Evolutionary conservation across 176 grass and related monocot genomes (phyloP), one percentile per base, ranked within the genome.

Genomic region (Oryza longistaminata): DNA sequence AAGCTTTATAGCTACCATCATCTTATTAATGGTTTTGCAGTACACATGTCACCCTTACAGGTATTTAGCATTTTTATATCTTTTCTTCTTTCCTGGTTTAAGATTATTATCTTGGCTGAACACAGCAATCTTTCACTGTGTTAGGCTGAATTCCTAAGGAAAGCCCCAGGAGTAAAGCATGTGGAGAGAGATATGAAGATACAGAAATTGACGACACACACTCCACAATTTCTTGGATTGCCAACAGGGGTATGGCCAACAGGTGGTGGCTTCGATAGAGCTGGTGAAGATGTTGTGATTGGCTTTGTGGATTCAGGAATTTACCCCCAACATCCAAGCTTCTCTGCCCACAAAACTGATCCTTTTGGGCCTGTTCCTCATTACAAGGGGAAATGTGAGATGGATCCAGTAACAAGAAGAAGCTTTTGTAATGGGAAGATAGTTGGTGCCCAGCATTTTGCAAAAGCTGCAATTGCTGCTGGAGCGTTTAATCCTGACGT

Each of bases 361-460:
- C 93, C 96, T 65, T 99, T 90, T 82, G 90, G 78, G 13, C 91
- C 93, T 76, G 73, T 92, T 79, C 88, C 83, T 73, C 87, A 9
- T 75, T 99, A 91, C 75, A 99, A 87, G 77, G 97, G 97, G 64
- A 99, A 99, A 82, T 99, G 97, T 79, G 97, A 99, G 81, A 86
- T 76, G 40, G 97, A 99, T 92, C 97, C 90, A 76, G 86, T 82
- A 75, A 94, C 90, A 78, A 66, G 44, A 77, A 88, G 68, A 90
- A 91, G 84, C 58, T 99, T 94, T 77, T 99, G 96, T 81, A 99
- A 99, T 39, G 96, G 96, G n/a, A 99, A 99, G 88, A 99, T 99
- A 89, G 88, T 99, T 86, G 96, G 96, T 13, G 96, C 93, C 4
- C 93, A 99, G 53, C 96, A 99, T 96, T 99, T 99, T 88, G 96